Percentiles rank a stretch among this genome's conserved stretches.
Conservation (phyloP, 257 asterid species). For the Galeopsis tetrahit region DNA sequence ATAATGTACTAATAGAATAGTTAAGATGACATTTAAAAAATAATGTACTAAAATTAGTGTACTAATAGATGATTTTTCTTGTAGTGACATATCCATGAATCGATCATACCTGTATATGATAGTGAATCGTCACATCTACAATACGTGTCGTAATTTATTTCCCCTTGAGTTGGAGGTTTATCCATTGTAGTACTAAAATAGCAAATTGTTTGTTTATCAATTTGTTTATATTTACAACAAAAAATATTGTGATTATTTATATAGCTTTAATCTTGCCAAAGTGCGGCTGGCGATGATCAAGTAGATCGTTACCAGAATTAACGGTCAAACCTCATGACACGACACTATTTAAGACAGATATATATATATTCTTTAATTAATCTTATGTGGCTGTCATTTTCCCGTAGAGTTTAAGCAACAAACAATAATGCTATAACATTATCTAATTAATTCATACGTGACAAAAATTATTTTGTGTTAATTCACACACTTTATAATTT, state of each 20-base stretch:
- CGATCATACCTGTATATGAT: too few species aligned
- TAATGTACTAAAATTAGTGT: too few species aligned
- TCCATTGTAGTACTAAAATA: too few species aligned
- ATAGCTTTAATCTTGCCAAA: neutral
- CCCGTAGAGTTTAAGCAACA: constrained; percentile 41
- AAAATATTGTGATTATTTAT: neutral
- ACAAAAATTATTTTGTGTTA: too few species aligned
- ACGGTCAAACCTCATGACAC: constrained; percentile 31
- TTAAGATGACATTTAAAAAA: too few species aligned
- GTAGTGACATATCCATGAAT: too few species aligned
- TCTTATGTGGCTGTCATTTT: constrained; percentile 37
- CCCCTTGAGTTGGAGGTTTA: neutral
- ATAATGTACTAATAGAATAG: too few species aligned
- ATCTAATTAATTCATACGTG: neutral
- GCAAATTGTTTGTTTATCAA: too few species aligned
- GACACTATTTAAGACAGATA: constrained; percentile 1
- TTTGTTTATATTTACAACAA: neutral
- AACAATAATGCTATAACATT: constrained; percentile 18
- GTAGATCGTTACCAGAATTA: constrained; percentile 33
- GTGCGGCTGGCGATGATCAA: constrained; percentile 11
- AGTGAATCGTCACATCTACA: too few species aligned
- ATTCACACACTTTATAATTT: too few species aligned
- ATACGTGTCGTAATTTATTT: too few species aligned
- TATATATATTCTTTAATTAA: neutral
- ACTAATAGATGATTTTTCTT: too few species aligned